Conservation (phyloP, 2,329 filamentous ascomycete species). For the Diplodia mutila region DNA sequence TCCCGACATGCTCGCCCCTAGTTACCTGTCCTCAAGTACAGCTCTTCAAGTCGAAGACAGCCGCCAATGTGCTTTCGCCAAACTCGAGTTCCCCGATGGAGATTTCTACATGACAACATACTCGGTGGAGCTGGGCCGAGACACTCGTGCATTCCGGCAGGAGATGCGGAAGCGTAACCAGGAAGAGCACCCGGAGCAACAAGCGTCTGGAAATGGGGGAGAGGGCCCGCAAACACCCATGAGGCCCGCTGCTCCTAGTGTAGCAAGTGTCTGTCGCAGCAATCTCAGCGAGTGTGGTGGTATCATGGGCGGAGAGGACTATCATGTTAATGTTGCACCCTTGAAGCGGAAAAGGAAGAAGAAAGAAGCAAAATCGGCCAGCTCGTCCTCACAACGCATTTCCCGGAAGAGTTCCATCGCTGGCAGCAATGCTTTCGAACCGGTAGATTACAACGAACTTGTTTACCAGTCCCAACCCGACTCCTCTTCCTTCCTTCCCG, state of each 20-base stretch:
- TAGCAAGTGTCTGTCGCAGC: conserved; percentile 29
- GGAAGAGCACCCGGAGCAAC: conserved; percentile 51
- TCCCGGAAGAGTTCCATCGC: conserved; percentile 39
- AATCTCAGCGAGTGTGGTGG: conserved; percentile 35
- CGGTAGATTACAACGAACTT: conserved; percentile 56
- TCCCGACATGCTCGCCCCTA: conserved; percentile 18
- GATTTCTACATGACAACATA: conserved; percentile 79
- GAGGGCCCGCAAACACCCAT: conserved; percentile 29
- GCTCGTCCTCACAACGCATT: conserved; percentile 50
- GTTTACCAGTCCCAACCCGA: conserved; percentile 50
- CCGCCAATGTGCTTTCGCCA: conserved; percentile 59
- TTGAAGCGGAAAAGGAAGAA: conserved; percentile 22
- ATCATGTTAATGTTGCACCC: conserved; percentile 26
- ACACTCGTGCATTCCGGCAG: conserved; percentile 63
- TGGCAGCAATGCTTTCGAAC: conserved; percentile 42
- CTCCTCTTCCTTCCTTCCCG: conserved; percentile 57
- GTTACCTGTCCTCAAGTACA: not conserved
- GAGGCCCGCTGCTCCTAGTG: conserved; percentile 20
- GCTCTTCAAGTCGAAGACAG: conserved; percentile 17
- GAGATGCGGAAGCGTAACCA: conserved; percentile 42
- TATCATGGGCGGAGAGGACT: conserved; percentile 32
- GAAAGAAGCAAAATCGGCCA: conserved; percentile 53
- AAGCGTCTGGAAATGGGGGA: conserved; percentile 32
- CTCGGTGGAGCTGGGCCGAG: conserved; percentile 72
- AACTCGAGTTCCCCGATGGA: conserved; percentile 74